Base-by-base conservation (phyloP, 2,329 filamentous ascomycete species). In the Alternaria sp. region DNA sequence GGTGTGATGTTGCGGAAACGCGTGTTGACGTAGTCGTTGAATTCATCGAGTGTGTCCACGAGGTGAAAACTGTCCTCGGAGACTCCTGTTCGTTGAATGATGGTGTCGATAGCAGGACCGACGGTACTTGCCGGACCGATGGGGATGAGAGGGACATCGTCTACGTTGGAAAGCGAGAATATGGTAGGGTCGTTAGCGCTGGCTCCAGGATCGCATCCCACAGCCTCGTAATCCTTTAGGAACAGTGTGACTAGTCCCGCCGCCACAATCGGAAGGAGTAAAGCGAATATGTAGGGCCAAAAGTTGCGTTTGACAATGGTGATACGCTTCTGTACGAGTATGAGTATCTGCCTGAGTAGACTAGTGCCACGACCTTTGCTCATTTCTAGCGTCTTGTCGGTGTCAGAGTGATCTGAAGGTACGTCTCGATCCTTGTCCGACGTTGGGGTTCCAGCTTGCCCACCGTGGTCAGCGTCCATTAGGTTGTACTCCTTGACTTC, bases 231-330 rank as follows among this genome's bases (percentile, higher is more conserved):
- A 50, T 82, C 80, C 46, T 86, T 85, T 8, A 97, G 82, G 71
- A 95, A 94, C 3, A 96, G 84, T 4, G 90, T 92, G 0, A 94
- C 92, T 15, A 97, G 82, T 0, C 90, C 93, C 18, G 93, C 91
- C 1, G 93, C 92, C 60, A 93, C 84, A 57, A 97, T 87, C 0
- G 94, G 94, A 12, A 97, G 88, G 1, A 93, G 69, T 41, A 97
- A 85, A 1, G 93, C 93, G 3, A 89, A 88, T 8, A 90, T 75
- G 61, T 94, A 94, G 0, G 93, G 91, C 49, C 95, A 84, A 79
- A 89, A 92, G 75, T 95, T 97, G 37, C 90, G 86, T 71, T 90
- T 90, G 55, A 97, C 84, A 37, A 97, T 90, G 0, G 89, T 93
- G 61, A 88, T 82, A 28, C 94, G 87, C 79, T 97, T 97, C 58